Conservation (phyloP, 768 basidiomycete genomes). For the Lentinula sp. region DNA sequence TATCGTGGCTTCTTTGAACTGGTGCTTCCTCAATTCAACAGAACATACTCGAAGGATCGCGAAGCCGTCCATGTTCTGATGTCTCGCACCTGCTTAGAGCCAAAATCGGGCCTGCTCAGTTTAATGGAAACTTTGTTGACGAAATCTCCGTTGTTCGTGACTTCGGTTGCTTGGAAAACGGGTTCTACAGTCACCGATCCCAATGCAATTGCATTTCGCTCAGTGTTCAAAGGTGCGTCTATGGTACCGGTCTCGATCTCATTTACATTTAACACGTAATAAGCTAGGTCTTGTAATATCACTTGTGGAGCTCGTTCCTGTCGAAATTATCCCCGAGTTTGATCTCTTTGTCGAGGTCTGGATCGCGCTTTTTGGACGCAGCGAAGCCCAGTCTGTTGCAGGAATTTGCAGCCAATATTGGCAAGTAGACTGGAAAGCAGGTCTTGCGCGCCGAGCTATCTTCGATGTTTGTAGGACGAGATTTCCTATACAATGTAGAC, state of each 20-base stretch:
- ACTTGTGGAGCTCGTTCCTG: conserved; percentile 64
- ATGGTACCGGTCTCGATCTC: neutral
- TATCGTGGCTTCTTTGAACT: conserved; percentile 53
- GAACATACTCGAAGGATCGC: conserved; percentile 49
- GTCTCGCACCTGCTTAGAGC: conserved; percentile 48
- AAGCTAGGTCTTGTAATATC: conserved; percentile 67
- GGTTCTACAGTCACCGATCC: conserved; percentile 68
- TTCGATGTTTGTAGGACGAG: conserved; percentile 78
- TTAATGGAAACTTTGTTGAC: conserved; percentile 56
- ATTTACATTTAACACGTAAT: conserved; percentile 1
- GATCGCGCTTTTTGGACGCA: conserved; percentile 75
- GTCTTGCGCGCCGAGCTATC: conserved; percentile 66
- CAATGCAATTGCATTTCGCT: conserved; percentile 74
- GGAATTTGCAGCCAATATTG: conserved; percentile 80
- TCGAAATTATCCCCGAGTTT: conserved; percentile 76
- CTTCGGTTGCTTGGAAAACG: conserved; percentile 60
- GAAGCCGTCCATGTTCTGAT: conserved; percentile 55
- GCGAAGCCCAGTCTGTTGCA: conserved; percentile 56
- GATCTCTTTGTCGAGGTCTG: conserved; percentile 68
- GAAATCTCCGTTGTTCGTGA: conserved; percentile 71
- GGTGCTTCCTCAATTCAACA: conserved; percentile 33
- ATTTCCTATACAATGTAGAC: conserved; percentile 75
- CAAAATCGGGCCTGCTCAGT: conserved; percentile 54
- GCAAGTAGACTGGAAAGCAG: conserved; percentile 67
- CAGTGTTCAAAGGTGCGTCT: conserved; percentile 73